Evolutionary conservation across 2,329 filamentous ascomycete species (phyloP), one percentile per base, ranked within the genome.

Genomic region (Aspergillus pseudotamarii): DNA sequence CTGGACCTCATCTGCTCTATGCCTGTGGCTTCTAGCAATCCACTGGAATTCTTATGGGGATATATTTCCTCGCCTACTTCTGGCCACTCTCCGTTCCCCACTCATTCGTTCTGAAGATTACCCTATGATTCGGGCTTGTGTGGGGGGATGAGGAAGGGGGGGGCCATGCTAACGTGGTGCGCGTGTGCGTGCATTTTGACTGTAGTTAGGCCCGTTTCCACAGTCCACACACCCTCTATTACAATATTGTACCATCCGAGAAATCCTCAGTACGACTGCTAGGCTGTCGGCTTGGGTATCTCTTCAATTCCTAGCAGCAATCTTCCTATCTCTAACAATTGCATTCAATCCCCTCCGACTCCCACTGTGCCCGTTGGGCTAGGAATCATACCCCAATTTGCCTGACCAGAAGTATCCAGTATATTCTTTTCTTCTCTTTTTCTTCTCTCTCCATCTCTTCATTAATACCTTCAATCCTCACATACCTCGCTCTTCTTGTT

Each of bases 171-270:
- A 58, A 30, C 32, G 26, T 21, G 57, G 23, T n/a, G 23, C 38
- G 32, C 51, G 53, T 57, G 59, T 63, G 64, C 54, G 63, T 57
- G 54, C 53, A 59, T 62, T 59, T 59, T 46, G 48, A 50, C 16
- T 63, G 36, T 63, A 45, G 61, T 36, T 63, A 51, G 54, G 45
- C 64, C 56, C 57, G 48, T 58, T 57, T 46, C 59, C 38, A 46
- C 51, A 65, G 43, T 19, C 56, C 26, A 50, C 61, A 55, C 26
- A 34, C 14, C 45, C 38, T 57, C 23, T 46, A 36, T 46, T 30
- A 59, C 28, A 51, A 21, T 41, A 41, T 51, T n/a, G 48, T 32
- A 32, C 48, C 14, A 11, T 50, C 14, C 14, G 26, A 30, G 16
- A 30, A 50, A 50, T 19, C 46, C 46, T 28, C 14, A 50, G 46